Conservation (phyloP, 805 yeast genomes). For the Millerozyma acaciae region DNA sequence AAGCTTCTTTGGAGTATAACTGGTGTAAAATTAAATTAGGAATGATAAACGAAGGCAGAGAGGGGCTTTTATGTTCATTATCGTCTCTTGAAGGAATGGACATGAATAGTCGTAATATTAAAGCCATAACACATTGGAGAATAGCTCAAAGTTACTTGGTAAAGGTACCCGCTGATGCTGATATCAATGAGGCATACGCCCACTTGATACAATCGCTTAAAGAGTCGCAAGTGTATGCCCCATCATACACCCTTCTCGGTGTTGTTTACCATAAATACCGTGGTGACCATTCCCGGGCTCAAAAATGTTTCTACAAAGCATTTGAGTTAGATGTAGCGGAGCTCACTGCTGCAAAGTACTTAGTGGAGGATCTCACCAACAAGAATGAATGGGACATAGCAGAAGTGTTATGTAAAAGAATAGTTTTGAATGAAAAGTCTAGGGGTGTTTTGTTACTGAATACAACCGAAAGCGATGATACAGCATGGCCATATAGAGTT, state of each 20-base stretch:
- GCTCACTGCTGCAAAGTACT: conserved; percentile 63
- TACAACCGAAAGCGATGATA: conserved; percentile 28
- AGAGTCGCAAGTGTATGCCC: conserved; percentile 61
- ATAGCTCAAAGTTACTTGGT: conserved; percentile 61
- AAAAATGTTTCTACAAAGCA: conserved; percentile 84
- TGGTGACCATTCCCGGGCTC: conserved; percentile 63
- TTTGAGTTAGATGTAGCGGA: conserved; percentile 83
- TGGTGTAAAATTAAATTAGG: conserved; percentile 71
- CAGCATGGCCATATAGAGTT: conserved; percentile 86
- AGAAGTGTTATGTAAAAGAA: conserved; percentile 62
- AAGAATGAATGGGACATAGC: conserved; percentile 81
- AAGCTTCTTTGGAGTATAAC: conserved; percentile 65
- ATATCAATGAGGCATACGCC: conserved; percentile 50
- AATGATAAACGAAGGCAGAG: conserved; percentile 49
- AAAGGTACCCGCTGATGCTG: conserved; percentile 16
- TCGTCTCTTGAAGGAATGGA: conserved; percentile 46
- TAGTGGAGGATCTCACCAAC: conserved; percentile 67
- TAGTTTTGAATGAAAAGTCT: conserved; percentile 61
- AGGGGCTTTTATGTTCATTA: conserved; percentile 44
- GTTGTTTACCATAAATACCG: conserved; percentile 57
- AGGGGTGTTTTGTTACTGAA: conserved; percentile 39
- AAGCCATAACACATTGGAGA: conserved; percentile 68
- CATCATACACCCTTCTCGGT: conserved; percentile 82
- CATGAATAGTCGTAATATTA: conserved; percentile 47
- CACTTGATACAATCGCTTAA: conserved; percentile 60